Base-by-base conservation (phyloP, 78 protist species). In the Diacronema lutheri region DNA sequence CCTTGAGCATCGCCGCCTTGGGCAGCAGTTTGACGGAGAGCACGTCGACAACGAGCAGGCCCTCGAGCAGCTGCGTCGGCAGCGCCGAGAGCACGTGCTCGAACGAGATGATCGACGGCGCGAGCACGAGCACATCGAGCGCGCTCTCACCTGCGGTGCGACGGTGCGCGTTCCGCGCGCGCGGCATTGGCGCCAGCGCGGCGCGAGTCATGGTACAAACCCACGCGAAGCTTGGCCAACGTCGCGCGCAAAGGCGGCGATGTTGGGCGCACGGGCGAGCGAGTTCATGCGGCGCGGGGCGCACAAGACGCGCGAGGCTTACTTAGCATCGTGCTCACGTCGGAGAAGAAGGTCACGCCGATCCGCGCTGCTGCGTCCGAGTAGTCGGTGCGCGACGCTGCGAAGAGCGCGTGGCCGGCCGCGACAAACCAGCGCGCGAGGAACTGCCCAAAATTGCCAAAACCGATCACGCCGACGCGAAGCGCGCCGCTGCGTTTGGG, bases 11-110 rank as follows among this genome's bases (percentile, higher is more conserved):
- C 58, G 38, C 16, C 38, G 35, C 33, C 64, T 65, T 65, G n/a
- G 76, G 78, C 38, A 57, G 26, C 44, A 13, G 16, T 44, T 81
- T 81, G 62, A 81, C 86, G 6, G 68, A 46, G 56, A 81, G 76
- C 25, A 81, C 86, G 76, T 81, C 86, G 33, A 81, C 77, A 26
- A 81, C 38, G 35, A 81, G 86, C 55, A 10, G 21, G 72, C 72
- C 44, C 44, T 60, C 38, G 37, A 71, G 79, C 60, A 71, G 79
- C 79, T 40, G 11, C 25, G 55, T 23, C 35, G 79, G 79, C 35
- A 71, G 79, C 60, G 21, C 35, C 4, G 25, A 4, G n/a, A 68
- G 50, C 58, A 71, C 79, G 58, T 38, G 23, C 38, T 38, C 79
- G 79, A 71, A 71, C 4, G 79, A 71, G 79, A 71, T 56, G 79